A percentile compares a stretch with the other conserved stretches of the same genome.
These are phyloP conservation scores for Trichoderma citrinoviride DNA, from an alignment of 2,329 filamentous ascomycete genomes.

Conservation along the genomic window DNA sequence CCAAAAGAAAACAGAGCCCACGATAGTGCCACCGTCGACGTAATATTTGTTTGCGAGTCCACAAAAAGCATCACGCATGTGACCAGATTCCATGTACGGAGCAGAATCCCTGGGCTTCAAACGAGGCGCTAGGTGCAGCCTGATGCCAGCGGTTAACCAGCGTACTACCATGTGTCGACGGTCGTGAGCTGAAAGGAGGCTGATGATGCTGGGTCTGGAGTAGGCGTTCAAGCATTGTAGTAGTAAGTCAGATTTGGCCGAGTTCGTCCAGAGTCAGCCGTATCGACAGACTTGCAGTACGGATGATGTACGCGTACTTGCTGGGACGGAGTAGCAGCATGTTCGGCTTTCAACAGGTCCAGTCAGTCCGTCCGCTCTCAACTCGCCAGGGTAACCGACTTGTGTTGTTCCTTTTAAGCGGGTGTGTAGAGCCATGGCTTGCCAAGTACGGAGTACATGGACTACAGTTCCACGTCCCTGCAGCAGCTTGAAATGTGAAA, in stretches of 20 bases:
- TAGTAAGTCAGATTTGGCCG: background rate
- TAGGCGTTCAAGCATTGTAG: background rate
- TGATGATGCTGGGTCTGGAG: background rate
- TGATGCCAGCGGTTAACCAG: no score
- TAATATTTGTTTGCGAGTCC: background rate
- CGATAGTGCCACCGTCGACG: background rate
- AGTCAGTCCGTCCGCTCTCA: background rate
- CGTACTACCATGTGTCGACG: no score
- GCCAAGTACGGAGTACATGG: no score
- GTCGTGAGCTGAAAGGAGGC: background rate
- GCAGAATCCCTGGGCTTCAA: background rate
- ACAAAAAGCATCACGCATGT: constrained; percentile 1
- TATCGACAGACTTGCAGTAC: background rate
- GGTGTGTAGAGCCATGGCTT: background rate
- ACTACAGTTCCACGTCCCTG: no score
- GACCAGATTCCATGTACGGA: background rate
- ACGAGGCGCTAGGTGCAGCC: background rate
- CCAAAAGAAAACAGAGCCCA: background rate
- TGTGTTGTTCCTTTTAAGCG: background rate
- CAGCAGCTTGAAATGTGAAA: background rate
- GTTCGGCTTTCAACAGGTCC: background rate
- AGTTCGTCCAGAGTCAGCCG: background rate
- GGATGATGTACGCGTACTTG: no score
- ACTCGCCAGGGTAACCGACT: background rate
- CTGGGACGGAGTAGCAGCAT: background rate